phyloP scores from a whole-genome alignment of 805 yeast species.

The Trichomonascus vanleenenianus region DNA sequence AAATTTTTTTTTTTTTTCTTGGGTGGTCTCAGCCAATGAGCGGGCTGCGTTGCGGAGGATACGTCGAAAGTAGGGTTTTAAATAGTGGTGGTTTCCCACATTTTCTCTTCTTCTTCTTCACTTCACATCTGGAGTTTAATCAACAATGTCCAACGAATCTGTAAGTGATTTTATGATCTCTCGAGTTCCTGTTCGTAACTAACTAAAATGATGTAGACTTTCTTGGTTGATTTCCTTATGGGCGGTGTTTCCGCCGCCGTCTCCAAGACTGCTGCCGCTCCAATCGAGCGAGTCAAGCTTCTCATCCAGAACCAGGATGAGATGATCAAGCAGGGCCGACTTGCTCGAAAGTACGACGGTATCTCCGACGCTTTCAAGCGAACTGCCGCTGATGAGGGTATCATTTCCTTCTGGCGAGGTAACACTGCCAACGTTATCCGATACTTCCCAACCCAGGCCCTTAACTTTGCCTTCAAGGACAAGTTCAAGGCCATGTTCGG shows the following conservation, averaged over 20 bases:
- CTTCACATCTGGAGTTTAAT: not conserved
- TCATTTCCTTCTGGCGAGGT: conserved; percentile 96
- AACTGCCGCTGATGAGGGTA: conserved; percentile 91
- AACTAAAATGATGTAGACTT: conserved; percentile 12
- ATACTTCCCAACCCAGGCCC: conserved; percentile 99
- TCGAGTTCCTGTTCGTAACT: not conserved
- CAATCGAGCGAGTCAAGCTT: conserved; percentile 94
- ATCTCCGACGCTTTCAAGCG: conserved; percentile 89
- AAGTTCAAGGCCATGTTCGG: conserved; percentile 92
- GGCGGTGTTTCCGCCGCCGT: conserved; percentile 99
- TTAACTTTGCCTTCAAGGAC: conserved; percentile 97
- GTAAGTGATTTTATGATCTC: not conserved
- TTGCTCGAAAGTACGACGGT: conserved; percentile 80
- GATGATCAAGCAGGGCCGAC: conserved; percentile 96
- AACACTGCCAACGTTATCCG: conserved; percentile 98
- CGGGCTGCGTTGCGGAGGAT: too few species aligned
- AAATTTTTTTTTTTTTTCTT: not conserved
- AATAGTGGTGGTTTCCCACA: not conserved
- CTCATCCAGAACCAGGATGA: conserved; percentile 97
- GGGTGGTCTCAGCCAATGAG: not conserved
- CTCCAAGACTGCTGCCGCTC: conserved; percentile 96
- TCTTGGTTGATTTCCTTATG: conserved; percentile 40
- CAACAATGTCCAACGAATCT: conserved; percentile 2
- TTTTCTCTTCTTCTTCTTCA: conserved; percentile 1
- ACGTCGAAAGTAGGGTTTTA: too few species aligned